Conservation (phyloP, 257 asterid species). For the Henckelia pumila region DNA sequence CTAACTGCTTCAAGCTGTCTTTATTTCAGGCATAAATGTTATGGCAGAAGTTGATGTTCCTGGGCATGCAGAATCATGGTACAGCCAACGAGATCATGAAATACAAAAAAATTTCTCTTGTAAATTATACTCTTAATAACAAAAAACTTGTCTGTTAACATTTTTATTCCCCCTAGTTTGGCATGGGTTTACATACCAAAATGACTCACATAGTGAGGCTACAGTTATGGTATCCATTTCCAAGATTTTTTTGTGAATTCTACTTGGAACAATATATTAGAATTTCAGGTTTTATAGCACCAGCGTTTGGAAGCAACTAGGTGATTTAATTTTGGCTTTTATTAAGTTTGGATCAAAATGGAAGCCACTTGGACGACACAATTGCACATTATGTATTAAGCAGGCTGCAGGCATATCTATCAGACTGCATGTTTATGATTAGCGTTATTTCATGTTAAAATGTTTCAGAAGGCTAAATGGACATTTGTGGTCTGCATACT, state of each 20-base stretch:
- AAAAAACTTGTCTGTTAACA: background rate
- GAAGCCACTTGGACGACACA: background rate
- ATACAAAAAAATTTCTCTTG: background rate
- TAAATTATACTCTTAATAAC: slow-evolving; percentile 16
- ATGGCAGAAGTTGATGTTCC: slow-evolving; percentile 98
- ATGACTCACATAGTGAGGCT: background rate
- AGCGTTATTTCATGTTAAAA: slow-evolving; percentile 17
- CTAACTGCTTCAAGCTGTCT: slow-evolving; percentile 19
- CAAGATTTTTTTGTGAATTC: background rate
- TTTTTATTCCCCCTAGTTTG: background rate
- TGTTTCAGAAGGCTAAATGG: slow-evolving; percentile 9
- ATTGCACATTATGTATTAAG: background rate
- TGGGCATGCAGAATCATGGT: slow-evolving; percentile 97
- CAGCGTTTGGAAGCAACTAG: background rate
- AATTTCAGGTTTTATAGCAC: background rate
- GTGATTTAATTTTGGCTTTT: background rate
- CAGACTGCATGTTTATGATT: background rate
- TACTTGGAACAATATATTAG: background rate
- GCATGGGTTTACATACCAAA: slow-evolving; percentile 12
- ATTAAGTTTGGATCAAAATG: background rate
- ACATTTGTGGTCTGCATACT: background rate
- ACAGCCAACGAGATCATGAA: slow-evolving; percentile 24
- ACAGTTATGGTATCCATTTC: slow-evolving; percentile 8
- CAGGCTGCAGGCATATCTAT: slow-evolving; percentile 17
- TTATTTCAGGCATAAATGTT: slow-evolving; percentile 70